phyloP scores from a whole-genome alignment of 2,329 filamentous ascomycete genomes.

The Fusarium pseudonygamai region DNA sequence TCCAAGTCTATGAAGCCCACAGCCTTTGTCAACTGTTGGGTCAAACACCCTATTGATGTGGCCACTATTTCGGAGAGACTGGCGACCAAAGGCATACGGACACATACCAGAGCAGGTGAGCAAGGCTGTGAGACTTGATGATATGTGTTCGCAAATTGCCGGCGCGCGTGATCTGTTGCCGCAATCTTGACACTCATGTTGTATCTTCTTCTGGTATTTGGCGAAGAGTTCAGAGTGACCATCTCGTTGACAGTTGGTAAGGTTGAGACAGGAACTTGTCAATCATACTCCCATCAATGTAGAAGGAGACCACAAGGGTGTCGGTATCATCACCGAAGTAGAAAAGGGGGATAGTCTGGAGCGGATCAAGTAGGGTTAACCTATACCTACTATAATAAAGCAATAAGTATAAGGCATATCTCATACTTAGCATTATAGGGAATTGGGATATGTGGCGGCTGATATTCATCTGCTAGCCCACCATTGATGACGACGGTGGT shows the following conservation, averaged over 20 bases:
- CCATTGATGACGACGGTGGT: not conserved
- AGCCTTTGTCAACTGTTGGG: rapidly evolving
- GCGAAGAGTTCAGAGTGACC: not conserved
- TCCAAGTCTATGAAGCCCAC: not conserved
- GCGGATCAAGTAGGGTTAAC: not conserved
- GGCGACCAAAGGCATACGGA: too few relatives aligned
- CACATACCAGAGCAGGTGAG: not conserved
- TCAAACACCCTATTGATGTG: not conserved
- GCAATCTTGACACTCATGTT: not conserved
- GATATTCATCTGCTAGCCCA: not conserved
- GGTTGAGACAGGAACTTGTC: not conserved
- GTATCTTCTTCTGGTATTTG: not conserved
- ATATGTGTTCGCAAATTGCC: not conserved
- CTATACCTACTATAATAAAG: not conserved
- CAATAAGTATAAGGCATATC: not conserved
- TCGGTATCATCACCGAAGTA: not conserved
- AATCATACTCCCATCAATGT: not conserved
- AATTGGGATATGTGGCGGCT: not conserved
- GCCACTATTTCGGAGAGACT: not conserved
- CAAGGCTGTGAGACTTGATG: not conserved
- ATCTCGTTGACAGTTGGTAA: not conserved
- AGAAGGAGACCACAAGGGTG: not conserved
- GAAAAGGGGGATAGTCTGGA: not conserved
- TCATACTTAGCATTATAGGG: not conserved
- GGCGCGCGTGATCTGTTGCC: not conserved